Percentiles rank a stretch among this genome's conserved stretches.
Conservation (phyloP, 148 eudicot species). For the Nyssa sinensis region DNA sequence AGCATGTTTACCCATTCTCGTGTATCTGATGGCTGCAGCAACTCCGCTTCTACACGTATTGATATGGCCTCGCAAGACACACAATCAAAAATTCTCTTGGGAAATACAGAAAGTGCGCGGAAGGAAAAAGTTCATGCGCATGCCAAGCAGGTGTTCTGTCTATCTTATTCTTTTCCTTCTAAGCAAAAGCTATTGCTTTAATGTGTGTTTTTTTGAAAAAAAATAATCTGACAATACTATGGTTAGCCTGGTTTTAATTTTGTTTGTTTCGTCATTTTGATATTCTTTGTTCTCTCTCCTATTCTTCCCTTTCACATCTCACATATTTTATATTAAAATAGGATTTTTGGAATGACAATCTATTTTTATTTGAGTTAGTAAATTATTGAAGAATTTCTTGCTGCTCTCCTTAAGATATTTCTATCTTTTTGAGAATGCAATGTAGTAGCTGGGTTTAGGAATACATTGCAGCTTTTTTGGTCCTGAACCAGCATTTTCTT, state of each 20-base stretch:
- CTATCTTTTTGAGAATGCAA: neutral
- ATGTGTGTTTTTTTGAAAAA: no score
- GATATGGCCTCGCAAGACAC: slow-evolving; percentile 15
- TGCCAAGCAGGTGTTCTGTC: slow-evolving; percentile 10
- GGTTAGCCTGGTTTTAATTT: neutral
- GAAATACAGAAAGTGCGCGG: neutral
- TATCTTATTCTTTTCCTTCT: neutral
- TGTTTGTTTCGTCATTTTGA: no score
- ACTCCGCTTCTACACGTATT: slow-evolving; percentile 14
- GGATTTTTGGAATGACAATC: no score
- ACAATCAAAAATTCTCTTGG: slow-evolving; percentile 23
- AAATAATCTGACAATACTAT: no score
- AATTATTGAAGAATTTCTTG: neutral
- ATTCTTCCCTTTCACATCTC: no score
- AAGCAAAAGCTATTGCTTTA: no score
- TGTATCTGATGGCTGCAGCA: slow-evolving; percentile 4
- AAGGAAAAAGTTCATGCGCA: neutral
- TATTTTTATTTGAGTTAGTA: neutral
- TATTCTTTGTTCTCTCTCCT: no score
- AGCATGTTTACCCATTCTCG: slow-evolving; percentile 19
- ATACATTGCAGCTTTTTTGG: neutral
- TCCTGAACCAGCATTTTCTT: neutral
- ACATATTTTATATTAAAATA: no score
- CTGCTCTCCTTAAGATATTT: no score
- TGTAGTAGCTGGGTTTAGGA: neutral